phyloP scores from a whole-genome alignment of 2,329 filamentous ascomycete species.

The Daldinia eschscholtzii region DNA sequence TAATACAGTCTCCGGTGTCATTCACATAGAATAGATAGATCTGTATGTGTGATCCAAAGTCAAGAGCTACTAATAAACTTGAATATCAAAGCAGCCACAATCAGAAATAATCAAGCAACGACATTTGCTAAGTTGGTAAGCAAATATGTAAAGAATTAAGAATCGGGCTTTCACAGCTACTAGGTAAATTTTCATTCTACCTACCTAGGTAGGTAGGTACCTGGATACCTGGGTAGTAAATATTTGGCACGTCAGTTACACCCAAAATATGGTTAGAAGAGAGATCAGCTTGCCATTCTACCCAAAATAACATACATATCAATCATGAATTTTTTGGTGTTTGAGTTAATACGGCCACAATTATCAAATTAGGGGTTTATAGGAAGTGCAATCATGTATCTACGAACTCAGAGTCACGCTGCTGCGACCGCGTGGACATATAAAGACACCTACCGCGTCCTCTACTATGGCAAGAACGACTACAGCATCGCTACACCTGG shows the following conservation, averaged over 20 bases:
- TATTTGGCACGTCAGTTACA: background rate
- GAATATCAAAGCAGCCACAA: background rate
- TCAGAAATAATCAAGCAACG: background rate
- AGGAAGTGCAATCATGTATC: background rate
- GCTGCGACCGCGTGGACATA: background rate
- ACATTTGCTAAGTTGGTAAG: background rate
- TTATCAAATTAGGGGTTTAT: background rate
- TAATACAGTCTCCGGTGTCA: background rate
- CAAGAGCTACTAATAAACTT: background rate
- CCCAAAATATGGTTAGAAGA: background rate
- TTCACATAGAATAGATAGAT: background rate
- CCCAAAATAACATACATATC: no score
- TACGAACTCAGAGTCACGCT: background rate
- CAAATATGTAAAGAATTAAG: background rate
- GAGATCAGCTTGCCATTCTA: background rate
- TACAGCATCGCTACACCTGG: background rate
- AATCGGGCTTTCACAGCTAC: background rate
- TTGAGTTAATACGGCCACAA: background rate
- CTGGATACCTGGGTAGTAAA: background rate
- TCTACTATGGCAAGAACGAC: background rate
- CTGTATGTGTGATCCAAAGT: background rate
- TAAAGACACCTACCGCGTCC: background rate
- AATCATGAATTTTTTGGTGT: background rate
- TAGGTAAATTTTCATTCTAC: background rate
- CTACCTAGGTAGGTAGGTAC: no score